Evolutionary conservation across 805 yeast species (phyloP), one percentile per base, ranked within the genome.

Genomic region (Suhomyces xylopsoci): DNA sequence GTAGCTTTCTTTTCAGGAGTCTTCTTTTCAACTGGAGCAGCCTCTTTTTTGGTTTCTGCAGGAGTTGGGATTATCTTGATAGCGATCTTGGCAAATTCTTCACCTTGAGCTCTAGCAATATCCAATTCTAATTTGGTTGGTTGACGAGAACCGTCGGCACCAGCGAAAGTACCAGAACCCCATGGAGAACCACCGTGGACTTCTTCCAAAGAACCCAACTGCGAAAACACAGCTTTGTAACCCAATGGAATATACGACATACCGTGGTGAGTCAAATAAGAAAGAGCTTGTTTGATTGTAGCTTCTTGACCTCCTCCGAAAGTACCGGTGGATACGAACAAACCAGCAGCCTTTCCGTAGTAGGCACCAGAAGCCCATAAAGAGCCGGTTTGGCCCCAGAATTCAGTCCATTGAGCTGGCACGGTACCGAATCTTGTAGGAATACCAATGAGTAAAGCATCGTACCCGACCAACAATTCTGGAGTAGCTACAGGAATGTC

Each of bases 141-240:
- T 61, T 76, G 73, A 75, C 96, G 83, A 7, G 88, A 80, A 48
- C 96, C 96, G 64, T 87, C 93, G 49, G 79, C 76, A 48, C 83
- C 88, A 28, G 96, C 91, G 62, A 79, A 76, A 38, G 88, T 73
- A 60, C 96, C 96, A 32, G 96, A 87, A 67, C 96, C 96, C 90
- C 91, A 90, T 45, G 96, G 82, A 20, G 91, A 81, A 51, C 88
- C 88, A 58, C 96, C 96, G 66, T 87, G 96, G 48, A 82, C 78
- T 72, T 87, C 90, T 3, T 78, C 81, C 44, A 85, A 62, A 69
- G 77, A 77, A 43, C 87, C 70, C 57, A 85, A 62, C 59, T 78
- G 78, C 9, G 79, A 78, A 69, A 84, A 85, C 4, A 80, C 74
- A 55, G 75, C 67, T 56, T 77, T 80, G 73, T 84, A 89, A 55